Evolutionary conservation across 768 basidiomycete genomes (phyloP).

Genomic region (Terana coerulea): DNA sequence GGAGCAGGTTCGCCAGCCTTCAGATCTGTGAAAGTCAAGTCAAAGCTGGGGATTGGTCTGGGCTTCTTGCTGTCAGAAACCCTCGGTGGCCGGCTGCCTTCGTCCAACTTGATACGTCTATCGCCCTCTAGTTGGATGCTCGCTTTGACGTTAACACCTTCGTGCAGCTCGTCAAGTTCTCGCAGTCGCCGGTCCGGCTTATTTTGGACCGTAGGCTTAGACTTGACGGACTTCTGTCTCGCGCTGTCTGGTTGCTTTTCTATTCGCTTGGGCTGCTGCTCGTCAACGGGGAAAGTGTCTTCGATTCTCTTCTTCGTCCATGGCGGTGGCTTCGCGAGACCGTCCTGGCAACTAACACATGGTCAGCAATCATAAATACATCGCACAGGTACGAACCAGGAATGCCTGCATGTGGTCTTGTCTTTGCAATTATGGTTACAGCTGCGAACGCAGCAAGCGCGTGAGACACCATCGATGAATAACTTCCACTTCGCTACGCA

Average conservation of each 20-base stretch:
- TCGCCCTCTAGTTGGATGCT: constrained; percentile 30
- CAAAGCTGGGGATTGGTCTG: constrained; percentile 41
- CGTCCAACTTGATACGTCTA: constrained; percentile 43
- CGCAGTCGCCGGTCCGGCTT: constrained; percentile 30
- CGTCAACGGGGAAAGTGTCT: constrained; percentile 7
- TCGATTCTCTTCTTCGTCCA: constrained; percentile 30
- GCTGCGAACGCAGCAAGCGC: constrained; percentile 33
- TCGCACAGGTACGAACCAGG: constrained; percentile 49
- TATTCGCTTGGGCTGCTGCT: not conserved
- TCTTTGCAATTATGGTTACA: constrained; percentile 83
- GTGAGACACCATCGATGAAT: not conserved
- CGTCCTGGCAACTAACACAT: constrained; percentile 63
- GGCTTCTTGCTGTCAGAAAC: constrained; percentile 3
- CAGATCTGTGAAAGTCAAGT: constrained; percentile 45
- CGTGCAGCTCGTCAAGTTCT: constrained; percentile 41
- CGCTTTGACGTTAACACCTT: constrained; percentile 37
- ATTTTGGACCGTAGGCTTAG: constrained; percentile 20
- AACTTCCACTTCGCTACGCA: constrained; percentile 25
- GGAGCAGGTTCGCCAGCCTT: constrained; percentile 21
- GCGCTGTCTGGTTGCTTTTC: too few species aligned
- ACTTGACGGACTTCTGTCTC: constrained; percentile 17
- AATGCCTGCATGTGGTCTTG: constrained; percentile 69
- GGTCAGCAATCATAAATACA: not conserved
- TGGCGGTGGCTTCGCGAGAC: constrained; percentile 50
- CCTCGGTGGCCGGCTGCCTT: not conserved